Evolutionary conservation across 306 rosid genomes (phyloP).

Genomic region (Aeschynomene evenia): DNA sequence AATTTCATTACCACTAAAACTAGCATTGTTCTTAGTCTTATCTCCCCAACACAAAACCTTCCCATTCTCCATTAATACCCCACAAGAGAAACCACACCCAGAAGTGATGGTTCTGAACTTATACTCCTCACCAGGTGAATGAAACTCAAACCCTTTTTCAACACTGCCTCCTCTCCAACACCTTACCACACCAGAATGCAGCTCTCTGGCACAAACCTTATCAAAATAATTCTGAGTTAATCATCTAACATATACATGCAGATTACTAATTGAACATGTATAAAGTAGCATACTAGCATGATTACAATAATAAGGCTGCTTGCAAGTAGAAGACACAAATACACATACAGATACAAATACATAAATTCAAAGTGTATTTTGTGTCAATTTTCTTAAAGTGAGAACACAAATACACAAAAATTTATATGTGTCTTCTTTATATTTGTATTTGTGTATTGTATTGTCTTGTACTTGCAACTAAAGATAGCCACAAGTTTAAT

Average conservation of each 20-base stretch:
- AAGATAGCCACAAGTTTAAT: too few species aligned
- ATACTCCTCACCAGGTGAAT: constrained; percentile 22
- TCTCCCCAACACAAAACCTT: constrained; percentile 47
- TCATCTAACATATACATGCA: neutral
- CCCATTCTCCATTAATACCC: constrained; percentile 23
- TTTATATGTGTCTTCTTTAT: too few species aligned
- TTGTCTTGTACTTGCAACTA: too few species aligned
- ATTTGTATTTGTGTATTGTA: too few species aligned
- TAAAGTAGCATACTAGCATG: too few species aligned
- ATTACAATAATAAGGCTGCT: too few species aligned
- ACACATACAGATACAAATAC: too few species aligned
- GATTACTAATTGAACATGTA: neutral
- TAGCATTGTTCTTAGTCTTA: neutral
- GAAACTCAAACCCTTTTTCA: constrained; percentile 13
- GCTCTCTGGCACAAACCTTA: constrained; percentile 50
- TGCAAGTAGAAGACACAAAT: too few species aligned
- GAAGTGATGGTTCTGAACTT: constrained; percentile 34
- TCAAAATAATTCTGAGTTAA: neutral
- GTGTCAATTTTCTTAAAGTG: too few species aligned
- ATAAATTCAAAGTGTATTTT: too few species aligned
- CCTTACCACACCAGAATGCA: constrained; percentile 35
- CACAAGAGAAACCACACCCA: constrained; percentile 46
- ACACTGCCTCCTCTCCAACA: constrained; percentile 47
- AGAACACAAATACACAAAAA: too few species aligned
- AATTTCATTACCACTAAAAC: constrained; percentile 1